Base-by-base conservation (phyloP, 768 basidiomycete genomes). In the Lepiota brunneoincarnata region DNA sequence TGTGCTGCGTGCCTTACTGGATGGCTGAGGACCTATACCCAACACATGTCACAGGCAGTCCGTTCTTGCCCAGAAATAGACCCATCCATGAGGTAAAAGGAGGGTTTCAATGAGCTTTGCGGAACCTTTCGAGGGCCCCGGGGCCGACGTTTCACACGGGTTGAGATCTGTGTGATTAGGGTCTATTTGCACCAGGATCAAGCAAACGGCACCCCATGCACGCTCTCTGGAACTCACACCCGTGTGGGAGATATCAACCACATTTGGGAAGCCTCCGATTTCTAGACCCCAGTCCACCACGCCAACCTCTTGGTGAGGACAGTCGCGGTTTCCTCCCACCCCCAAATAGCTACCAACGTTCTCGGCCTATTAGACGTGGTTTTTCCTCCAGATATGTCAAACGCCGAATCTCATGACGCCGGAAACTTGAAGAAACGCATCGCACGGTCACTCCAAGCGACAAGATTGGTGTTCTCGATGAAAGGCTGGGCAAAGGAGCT, bases 221-320 rank as follows among this genome's bases (percentile, higher is more conserved):
- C 35, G 40, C 35, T 42, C 50, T 51, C 31, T 10, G 10, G 26
- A 39, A 23, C 43, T 54, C 52, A 54, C 52, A 54, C 35, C 44
- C 21, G 37, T 54, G 52, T 54, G 52, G 39, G 52, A 46, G 20
- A 21, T 26, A 39, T 14, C 44, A 37, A 18, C 43, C 43, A 4
- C 6, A 18, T 46, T 14, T 54, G 43, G 39, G 35, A 46, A 39
- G 4, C 40, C 37, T 18, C 35, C 18, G 28, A 26, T 18, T 39
- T 20, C 44, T 45, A 18, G 21, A 4, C 34, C 36, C 31, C 28
- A 31, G 9, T 17, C 21, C 28, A 20, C 7, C n/a, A 23, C 41
- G 35, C 41, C 40, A 43, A 18, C 17, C n/a, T 36, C 28, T 34
- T 15, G 39, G 36, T 31, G 17, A 15, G n/a, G n/a, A 21, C 31